Evolutionary conservation across 2,329 filamentous ascomycete genomes (phyloP), one percentile per base, ranked within the genome.

Genomic region (Fusarium nisikadoi): DNA sequence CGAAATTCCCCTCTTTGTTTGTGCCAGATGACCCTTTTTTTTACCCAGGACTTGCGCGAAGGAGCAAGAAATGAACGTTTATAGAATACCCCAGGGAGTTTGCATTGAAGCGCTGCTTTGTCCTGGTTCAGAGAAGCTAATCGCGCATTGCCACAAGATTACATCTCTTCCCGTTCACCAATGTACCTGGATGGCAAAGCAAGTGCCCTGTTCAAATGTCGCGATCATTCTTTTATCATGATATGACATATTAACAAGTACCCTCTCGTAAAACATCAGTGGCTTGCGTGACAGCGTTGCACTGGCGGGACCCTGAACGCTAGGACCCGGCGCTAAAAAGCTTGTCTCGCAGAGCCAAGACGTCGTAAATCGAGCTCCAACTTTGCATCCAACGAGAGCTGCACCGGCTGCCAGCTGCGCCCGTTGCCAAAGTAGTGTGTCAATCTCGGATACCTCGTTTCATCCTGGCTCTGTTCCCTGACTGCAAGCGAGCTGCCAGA

Each of bases 101-200:
- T 20, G 6, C 29, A 14, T 35, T 11, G 46, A 8, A 3, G n/a
- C 8, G 16, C 29, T 19, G 8, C 3, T 6, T 2, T 33, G n/a
- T 3, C 8, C 2, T 33, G 29, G 47, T 3, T 10, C n/a, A 50
- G 47, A 25, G n/a, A 50, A 50, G 31, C 8, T 50, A 50, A 35
- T 50, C 47, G n/a, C n/a, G 47, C 17, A 8, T 16, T 20, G 31
- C 31, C n/a, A 20, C 6, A 25, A 16, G 17, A 25, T 25, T 25
- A 20, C n/a, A 35, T 25, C 6, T 25, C 0, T 29, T 3, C 0
- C 1, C 19, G 1, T 4, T 14, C 2, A 46, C 3, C 13, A 3
- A 20, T 46, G 25, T 7, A 20, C 8, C 31, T 12, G 12, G 31
- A 2, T 31, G 11, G 13, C 31, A 33, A 33, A 14, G 12, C 31